Evolutionary conservation across 2,329 filamentous ascomycete species (phyloP).

Genomic region (Rhinocladiella similis): DNA sequence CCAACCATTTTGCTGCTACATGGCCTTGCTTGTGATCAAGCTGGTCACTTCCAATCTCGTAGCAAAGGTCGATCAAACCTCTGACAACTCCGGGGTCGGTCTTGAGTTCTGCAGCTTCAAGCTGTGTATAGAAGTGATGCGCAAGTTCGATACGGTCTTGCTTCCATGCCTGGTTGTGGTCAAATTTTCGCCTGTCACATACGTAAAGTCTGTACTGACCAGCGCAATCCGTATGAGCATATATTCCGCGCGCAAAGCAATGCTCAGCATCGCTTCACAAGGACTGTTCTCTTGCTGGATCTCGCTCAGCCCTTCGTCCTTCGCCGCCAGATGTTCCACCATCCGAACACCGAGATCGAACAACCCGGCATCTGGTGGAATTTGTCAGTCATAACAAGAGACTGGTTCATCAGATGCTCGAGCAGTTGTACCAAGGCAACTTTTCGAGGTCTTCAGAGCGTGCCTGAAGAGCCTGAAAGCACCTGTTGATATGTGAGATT

Average conservation of each 20-base stretch:
- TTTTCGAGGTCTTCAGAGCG: slow-evolving; percentile 64
- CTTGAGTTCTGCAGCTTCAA: slow-evolving; percentile 39
- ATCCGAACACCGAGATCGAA: slow-evolving; percentile 59
- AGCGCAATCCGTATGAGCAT: slow-evolving; percentile 65
- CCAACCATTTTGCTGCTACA: slow-evolving; percentile 70
- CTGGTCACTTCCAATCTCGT: slow-evolving; percentile 68
- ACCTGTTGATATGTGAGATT: slow-evolving; percentile 34
- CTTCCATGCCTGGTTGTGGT: slow-evolving; percentile 65
- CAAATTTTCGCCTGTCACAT: not conserved
- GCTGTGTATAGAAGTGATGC: slow-evolving; percentile 72
- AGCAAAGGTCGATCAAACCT: slow-evolving; percentile 65
- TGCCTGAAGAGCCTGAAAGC: slow-evolving; percentile 63
- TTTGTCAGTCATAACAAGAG: not conserved
- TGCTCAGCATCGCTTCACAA: slow-evolving; percentile 8
- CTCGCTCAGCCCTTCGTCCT: slow-evolving; percentile 4
- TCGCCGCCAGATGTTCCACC: slow-evolving; percentile 62
- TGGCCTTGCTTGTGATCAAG: slow-evolving; percentile 53
- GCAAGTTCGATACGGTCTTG: slow-evolving; percentile 72
- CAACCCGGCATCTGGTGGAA: slow-evolving; percentile 37
- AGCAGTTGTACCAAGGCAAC: slow-evolving; percentile 52
- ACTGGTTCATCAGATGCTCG: not conserved
- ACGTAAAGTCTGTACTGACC: slow-evolving; percentile 47
- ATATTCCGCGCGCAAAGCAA: slow-evolving; percentile 51
- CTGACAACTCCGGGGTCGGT: slow-evolving; percentile 58
- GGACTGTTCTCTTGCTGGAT: not conserved